Percentiles rank a stretch among this genome's conserved stretches.
These are phyloP conservation scores for Cenococcum geophilum DNA, from an alignment of 495 filamentous ascomycete genomes.

Conservation along the genomic window DNA sequence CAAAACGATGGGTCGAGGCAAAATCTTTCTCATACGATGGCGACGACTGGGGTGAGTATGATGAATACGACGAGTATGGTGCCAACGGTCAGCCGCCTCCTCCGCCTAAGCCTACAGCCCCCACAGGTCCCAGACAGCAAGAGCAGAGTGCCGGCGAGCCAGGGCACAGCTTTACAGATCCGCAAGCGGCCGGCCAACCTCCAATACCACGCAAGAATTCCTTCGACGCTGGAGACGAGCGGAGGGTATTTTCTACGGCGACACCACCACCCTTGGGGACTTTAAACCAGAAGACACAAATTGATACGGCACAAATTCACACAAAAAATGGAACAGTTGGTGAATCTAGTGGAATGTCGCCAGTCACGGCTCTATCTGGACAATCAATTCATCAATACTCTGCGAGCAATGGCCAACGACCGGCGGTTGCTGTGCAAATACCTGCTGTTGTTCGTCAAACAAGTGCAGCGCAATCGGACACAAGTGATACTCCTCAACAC, in stretches of 20 bases:
- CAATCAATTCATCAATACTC: slow-evolving; percentile 5
- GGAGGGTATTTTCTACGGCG: slow-evolving; percentile 30
- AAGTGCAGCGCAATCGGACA: slow-evolving; percentile 26
- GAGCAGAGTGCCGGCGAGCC: slow-evolving; percentile 33
- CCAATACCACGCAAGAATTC: slow-evolving; percentile 36
- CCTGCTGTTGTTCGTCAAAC: slow-evolving; percentile 12
- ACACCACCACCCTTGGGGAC: not conserved
- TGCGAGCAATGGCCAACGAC: not conserved
- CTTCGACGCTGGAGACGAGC: slow-evolving; percentile 48
- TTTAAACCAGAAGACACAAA: not conserved
- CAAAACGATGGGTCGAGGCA: slow-evolving; percentile 90
- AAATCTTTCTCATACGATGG: slow-evolving; percentile 84
- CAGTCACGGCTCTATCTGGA: slow-evolving; percentile 1
- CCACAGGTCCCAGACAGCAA: slow-evolving; percentile 31
- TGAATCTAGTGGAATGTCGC: not conserved
- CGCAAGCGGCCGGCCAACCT: slow-evolving; percentile 26
- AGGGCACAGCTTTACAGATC: slow-evolving; percentile 32
- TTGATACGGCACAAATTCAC: not conserved
- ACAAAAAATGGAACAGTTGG: not conserved
- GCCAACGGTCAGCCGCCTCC: slow-evolving; percentile 48
- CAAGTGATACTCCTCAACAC: slow-evolving; percentile 30
- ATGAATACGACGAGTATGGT: slow-evolving; percentile 68
- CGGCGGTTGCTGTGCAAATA: not conserved
- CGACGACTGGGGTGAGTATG: slow-evolving; percentile 87
- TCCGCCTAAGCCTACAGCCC: slow-evolving; percentile 27